A percentile compares a stretch with the other conserved stretches of the same genome.
Evolutionary conservation across 768 basidiomycete genomes (phyloP).

Genomic region (Pisolithus albus): DNA sequence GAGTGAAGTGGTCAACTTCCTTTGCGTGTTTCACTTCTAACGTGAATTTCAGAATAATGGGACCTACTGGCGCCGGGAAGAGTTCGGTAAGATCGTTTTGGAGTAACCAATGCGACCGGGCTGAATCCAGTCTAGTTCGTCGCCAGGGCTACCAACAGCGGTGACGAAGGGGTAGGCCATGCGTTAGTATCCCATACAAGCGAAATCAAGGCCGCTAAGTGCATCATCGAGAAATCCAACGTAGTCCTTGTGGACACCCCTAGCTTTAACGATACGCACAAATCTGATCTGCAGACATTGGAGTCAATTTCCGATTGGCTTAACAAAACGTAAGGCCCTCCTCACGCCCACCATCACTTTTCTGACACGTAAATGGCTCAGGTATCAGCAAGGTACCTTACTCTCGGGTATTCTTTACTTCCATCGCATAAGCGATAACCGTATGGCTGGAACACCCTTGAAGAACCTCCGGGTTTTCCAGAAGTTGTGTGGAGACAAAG

Average conservation of each 20-base stretch:
- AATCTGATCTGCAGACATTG: slow-evolving; percentile 10
- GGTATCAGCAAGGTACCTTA: slow-evolving; percentile 3
- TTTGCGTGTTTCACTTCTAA: background rate
- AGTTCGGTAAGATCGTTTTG: slow-evolving; percentile 11
- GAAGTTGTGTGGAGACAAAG: slow-evolving; percentile 20
- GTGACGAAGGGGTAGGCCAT: slow-evolving; percentile 4
- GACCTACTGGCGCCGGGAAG: slow-evolving; percentile 20
- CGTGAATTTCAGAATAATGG: slow-evolving; percentile 11
- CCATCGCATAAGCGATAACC: slow-evolving; percentile 35
- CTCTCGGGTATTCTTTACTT: slow-evolving; percentile 33
- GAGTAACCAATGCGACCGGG: background rate
- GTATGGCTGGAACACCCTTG: slow-evolving; percentile 27
- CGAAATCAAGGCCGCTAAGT: slow-evolving; percentile 2
- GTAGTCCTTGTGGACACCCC: slow-evolving; percentile 22
- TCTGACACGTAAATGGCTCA: background rate
- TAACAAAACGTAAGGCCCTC: background rate
- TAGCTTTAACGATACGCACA: slow-evolving; percentile 15
- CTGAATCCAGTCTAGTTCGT: slow-evolving; percentile 2
- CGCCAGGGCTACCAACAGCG: slow-evolving; percentile 1
- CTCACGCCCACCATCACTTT: background rate
- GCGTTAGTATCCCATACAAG: slow-evolving; percentile 7
- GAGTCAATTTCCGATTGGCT: slow-evolving; percentile 15
- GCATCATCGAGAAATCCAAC: background rate
- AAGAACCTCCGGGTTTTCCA: slow-evolving; percentile 30
- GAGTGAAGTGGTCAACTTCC: background rate